A percentile compares a stretch with the other conserved stretches of the same genome.
Evolutionary conservation across 2,329 filamentous ascomycete species (phyloP).

Genomic region (Alternaria consortialis): DNA sequence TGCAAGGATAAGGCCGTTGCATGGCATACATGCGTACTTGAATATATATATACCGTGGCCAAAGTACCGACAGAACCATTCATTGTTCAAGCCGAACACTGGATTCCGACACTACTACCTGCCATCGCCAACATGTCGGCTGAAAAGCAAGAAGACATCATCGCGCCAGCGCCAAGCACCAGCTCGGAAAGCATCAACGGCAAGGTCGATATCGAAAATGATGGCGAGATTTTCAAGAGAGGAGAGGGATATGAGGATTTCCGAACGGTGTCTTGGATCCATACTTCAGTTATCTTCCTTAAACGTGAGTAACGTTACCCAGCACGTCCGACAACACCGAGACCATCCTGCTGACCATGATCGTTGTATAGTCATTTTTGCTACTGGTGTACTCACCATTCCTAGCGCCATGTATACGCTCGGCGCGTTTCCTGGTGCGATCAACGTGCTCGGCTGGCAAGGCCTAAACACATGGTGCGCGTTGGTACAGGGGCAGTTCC

Average conservation of each 20-base stretch:
- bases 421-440: slow-evolving; percentile 58
- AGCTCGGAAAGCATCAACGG: slow-evolving; percentile 31
- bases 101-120: not conserved
- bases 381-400: slow-evolving; percentile 61
- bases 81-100: not conserved
- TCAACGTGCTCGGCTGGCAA: slow-evolving; percentile 60
- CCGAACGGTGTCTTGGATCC: slow-evolving; percentile 63
- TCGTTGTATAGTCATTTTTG: slow-evolving; percentile 53
- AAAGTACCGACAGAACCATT: not conserved
- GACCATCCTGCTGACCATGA: not conserved
- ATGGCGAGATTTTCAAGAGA: slow-evolving; percentile 61
- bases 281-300: slow-evolving; percentile 62
- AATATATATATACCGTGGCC: slow-evolving; percentile 15
- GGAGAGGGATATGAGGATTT: slow-evolving; percentile 61
- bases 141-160: slow-evolving; percentile 38
- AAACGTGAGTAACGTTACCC: slow-evolving; percentile 48
- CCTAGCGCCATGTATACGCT: slow-evolving; percentile 59
- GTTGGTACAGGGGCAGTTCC: slow-evolving; percentile 61
- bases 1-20: slow-evolving; percentile 2
- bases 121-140: slow-evolving; percentile 27
- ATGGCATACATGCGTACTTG: not conserved
- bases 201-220: slow-evolving; percentile 42
- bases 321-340: not conserved
- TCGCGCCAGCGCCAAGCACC: slow-evolving; percentile 33
- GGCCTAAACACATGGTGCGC: slow-evolving; percentile 61